Conservation (phyloP, 1,139 yeast genomes). For the Chernovozyma sophiae-reginae region DNA sequence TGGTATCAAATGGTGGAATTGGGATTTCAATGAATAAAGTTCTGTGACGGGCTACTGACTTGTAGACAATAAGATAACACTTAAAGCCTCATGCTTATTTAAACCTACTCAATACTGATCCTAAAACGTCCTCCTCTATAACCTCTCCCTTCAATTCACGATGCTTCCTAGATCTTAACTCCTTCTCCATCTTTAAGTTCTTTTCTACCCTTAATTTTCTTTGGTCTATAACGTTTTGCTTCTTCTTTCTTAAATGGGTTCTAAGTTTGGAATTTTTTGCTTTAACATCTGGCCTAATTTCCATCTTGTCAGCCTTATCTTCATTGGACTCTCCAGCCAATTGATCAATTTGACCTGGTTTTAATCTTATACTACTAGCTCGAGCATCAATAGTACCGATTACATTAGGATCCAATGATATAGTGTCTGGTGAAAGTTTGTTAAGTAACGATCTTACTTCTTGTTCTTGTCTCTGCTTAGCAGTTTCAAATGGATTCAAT, state of each 20-base stretch:
- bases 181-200: constrained; percentile 71
- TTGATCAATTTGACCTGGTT: constrained; percentile 55
- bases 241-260: constrained; percentile 77
- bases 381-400: constrained; percentile 82
- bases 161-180: constrained; percentile 55
- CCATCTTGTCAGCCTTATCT: constrained; percentile 32
- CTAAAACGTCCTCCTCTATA: constrained; percentile 49
- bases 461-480: constrained; percentile 88
- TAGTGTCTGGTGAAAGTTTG: constrained; percentile 90
- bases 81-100: constrained; percentile 17
- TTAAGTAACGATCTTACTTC: constrained; percentile 85
- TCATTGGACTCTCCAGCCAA: constrained; percentile 33
- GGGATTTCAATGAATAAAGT: too few relatives aligned
- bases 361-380: constrained; percentile 59
- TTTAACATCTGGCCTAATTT: constrained; percentile 59
- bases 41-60: too few relatives aligned
- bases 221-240: constrained; percentile 82
- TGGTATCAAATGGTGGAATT: constrained; percentile 1
- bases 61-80: background rate
- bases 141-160: constrained; percentile 49
- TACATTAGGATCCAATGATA: constrained; percentile 80
- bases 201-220: constrained; percentile 79
- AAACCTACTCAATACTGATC: constrained; percentile 58
- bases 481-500: constrained; percentile 85
- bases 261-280: constrained; percentile 84